Evolutionary conservation across 2,329 filamentous ascomycete genomes (phyloP).

Genomic region (Diplodia seriata): DNA sequence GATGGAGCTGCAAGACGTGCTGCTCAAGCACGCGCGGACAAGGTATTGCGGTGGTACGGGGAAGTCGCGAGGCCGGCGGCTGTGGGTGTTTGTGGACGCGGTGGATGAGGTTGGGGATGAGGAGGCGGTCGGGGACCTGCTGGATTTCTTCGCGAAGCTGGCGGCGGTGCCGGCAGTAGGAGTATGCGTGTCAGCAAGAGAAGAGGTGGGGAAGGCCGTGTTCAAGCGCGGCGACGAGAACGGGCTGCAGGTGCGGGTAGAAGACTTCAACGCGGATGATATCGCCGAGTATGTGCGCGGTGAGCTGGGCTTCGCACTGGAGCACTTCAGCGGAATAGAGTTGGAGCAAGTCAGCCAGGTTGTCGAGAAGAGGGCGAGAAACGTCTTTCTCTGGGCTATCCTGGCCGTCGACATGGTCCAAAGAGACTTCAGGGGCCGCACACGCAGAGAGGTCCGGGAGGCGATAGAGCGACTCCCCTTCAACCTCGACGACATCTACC

Average conservation of each 20-base stretch:
- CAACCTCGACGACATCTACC: slow-evolving; percentile 5
- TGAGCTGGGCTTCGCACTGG: not conserved
- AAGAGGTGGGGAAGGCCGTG: not conserved
- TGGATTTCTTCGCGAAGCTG: slow-evolving; percentile 11
- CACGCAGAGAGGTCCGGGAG: not conserved
- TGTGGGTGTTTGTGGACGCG: slow-evolving; percentile 17
- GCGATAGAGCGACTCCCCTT: not conserved
- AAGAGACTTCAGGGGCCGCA: not conserved
- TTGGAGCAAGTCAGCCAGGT: not conserved
- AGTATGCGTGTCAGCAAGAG: not conserved
- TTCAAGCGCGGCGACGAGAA: not conserved
- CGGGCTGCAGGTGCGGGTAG: not conserved
- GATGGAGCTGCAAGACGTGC: slow-evolving; percentile 16
- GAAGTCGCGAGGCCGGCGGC: not conserved
- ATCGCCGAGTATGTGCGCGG: not conserved
- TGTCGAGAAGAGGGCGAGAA: not conserved
- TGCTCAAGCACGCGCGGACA: slow-evolving; percentile 6
- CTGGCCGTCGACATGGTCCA: slow-evolving; percentile 9
- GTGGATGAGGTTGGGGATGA: not conserved
- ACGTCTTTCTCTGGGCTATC: slow-evolving; percentile 15
- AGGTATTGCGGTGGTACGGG: not conserved
- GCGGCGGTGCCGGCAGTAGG: not conserved
- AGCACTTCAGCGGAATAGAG: not conserved
- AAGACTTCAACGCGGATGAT: slow-evolving; percentile 9
- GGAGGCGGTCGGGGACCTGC: not conserved